These are phyloP conservation scores for Starmerella floricola DNA, from an alignment of 805 yeast species.

Conservation along the genomic window DNA sequence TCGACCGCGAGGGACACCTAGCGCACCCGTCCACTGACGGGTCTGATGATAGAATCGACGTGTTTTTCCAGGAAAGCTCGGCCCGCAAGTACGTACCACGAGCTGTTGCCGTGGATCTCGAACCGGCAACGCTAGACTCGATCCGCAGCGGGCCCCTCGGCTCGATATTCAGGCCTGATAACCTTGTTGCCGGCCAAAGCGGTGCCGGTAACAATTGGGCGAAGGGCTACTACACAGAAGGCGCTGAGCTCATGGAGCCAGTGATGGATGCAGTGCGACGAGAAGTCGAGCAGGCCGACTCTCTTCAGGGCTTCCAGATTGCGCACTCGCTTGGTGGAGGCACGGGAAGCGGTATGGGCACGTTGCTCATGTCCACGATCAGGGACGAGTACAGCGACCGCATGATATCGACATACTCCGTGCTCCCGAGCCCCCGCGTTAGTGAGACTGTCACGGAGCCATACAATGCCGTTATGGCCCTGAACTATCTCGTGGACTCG, in stretches of 20 bases:
- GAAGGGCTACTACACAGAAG: conserved; percentile 93
- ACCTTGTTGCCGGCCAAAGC: conserved; percentile 77
- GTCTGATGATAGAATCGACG: conserved; percentile 49
- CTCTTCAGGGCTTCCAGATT: conserved; percentile 91
- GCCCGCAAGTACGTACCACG: conserved; percentile 88
- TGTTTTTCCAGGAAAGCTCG: conserved; percentile 69
- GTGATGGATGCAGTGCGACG: conserved; percentile 85
- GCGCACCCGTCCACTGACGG: conserved; percentile 21
- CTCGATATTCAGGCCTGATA: conserved; percentile 82
- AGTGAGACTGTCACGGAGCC: conserved; percentile 94
- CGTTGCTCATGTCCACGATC: conserved; percentile 70
- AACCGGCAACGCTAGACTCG: conserved; percentile 86
- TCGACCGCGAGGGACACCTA: conserved; percentile 28
- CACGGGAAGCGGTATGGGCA: conserved; percentile 97
- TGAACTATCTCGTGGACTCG: conserved; percentile 84
- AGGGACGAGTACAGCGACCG: conserved; percentile 91
- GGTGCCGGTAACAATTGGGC: conserved; percentile 98
- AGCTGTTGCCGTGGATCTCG: conserved; percentile 85
- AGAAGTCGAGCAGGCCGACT: conserved; percentile 89
- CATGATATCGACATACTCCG: conserved; percentile 96
- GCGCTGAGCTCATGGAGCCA: conserved; percentile 87
- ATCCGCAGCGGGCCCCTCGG: conserved; percentile 72
- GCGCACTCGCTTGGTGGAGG: conserved; percentile 82
- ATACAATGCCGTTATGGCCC: conserved; percentile 82
- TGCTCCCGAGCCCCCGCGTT: conserved; percentile 83